A percentile compares a stretch with the other conserved stretches of the same genome.
Evolutionary conservation across 2,329 filamentous ascomycete genomes (phyloP).

Genomic region (Raffaelea deltoideospora): DNA sequence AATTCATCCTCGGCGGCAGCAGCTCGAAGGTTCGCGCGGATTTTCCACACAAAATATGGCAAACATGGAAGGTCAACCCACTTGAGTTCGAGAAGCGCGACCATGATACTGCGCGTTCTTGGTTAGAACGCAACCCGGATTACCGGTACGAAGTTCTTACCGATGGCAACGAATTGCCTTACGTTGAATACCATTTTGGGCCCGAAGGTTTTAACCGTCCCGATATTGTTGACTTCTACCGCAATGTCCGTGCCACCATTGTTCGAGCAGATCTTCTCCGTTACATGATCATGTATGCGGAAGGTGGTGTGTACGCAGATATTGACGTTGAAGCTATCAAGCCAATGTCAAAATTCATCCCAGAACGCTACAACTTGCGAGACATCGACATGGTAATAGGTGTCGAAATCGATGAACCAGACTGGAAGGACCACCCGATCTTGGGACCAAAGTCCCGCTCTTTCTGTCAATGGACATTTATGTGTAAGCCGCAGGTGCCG

Average conservation of each 20-base stretch:
- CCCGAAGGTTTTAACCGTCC: slow-evolving; percentile 48
- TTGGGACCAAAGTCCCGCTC: slow-evolving; percentile 53
- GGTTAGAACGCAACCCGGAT: slow-evolving; percentile 49
- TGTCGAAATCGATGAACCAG: slow-evolving; percentile 55
- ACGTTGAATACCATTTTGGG: slow-evolving; percentile 55
- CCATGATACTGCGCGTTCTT: slow-evolving; percentile 43
- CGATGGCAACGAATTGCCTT: slow-evolving; percentile 50
- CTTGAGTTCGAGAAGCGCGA: slow-evolving; percentile 52
- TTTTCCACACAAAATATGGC: slow-evolving; percentile 60
- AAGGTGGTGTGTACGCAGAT: slow-evolving; percentile 38
- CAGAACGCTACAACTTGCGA: slow-evolving; percentile 43
- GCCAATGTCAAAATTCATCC: slow-evolving; percentile 37
- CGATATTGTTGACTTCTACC: slow-evolving; percentile 48
- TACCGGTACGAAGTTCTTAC: slow-evolving; percentile 57
- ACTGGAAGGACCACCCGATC: slow-evolving; percentile 47
- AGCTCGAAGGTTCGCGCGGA: slow-evolving; percentile 6
- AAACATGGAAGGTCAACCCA: slow-evolving; percentile 60
- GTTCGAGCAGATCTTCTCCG: slow-evolving; percentile 52
- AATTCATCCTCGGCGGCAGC: neutral
- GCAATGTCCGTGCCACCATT: slow-evolving; percentile 44
- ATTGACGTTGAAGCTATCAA: slow-evolving; percentile 27
- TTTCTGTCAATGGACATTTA: slow-evolving; percentile 65
- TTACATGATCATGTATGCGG: slow-evolving; percentile 53
- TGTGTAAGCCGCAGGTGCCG: slow-evolving; percentile 49
- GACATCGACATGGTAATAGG: slow-evolving; percentile 58